Percentiles rank a stretch among this genome's conserved stretches.
phyloP scores from a whole-genome alignment of 768 basidiomycete species.

The Naganishia antarctica region DNA sequence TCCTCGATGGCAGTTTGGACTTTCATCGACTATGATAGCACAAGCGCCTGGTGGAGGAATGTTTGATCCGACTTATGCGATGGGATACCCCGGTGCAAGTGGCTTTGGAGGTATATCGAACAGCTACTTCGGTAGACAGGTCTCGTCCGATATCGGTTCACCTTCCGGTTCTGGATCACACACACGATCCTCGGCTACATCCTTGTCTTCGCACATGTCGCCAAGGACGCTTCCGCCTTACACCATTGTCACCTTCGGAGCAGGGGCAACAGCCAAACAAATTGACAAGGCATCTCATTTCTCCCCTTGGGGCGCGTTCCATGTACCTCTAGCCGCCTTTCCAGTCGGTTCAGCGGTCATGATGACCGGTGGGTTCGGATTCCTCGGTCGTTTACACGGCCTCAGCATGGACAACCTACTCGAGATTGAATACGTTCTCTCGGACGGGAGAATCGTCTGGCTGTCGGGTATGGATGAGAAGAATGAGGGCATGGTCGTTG shows the following conservation, averaged over 20 bases:
- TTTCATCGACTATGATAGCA: not conserved
- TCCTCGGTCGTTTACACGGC: slow-evolving; percentile 75
- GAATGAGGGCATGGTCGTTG: slow-evolving; percentile 54
- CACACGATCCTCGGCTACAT: not conserved
- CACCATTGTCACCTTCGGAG: slow-evolving; percentile 68
- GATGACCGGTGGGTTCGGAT: slow-evolving; percentile 72
- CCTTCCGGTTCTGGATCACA: not conserved
- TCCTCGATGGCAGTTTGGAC: slow-evolving; percentile 19
- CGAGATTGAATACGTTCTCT: slow-evolving; percentile 85
- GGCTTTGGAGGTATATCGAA: slow-evolving; percentile 6
- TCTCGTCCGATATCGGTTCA: not conserved
- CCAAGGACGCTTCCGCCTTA: slow-evolving; percentile 57
- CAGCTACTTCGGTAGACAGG: slow-evolving; percentile 12
- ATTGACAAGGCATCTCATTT: slow-evolving; percentile 70
- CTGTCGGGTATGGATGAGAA: slow-evolving; percentile 58
- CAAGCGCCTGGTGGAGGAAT: not conserved
- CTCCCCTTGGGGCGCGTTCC: slow-evolving; percentile 43
- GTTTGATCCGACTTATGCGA: slow-evolving; percentile 11
- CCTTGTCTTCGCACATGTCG: slow-evolving; percentile 10
- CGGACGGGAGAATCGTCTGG: slow-evolving; percentile 78
- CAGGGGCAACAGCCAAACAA: slow-evolving; percentile 78
- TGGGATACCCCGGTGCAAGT: slow-evolving; percentile 9
- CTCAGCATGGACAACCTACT: slow-evolving; percentile 84
- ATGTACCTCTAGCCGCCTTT: slow-evolving; percentile 49
- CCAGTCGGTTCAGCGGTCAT: slow-evolving; percentile 50